Base-by-base conservation (phyloP, 345 rosid species). In the Barbarea vulgaris region DNA sequence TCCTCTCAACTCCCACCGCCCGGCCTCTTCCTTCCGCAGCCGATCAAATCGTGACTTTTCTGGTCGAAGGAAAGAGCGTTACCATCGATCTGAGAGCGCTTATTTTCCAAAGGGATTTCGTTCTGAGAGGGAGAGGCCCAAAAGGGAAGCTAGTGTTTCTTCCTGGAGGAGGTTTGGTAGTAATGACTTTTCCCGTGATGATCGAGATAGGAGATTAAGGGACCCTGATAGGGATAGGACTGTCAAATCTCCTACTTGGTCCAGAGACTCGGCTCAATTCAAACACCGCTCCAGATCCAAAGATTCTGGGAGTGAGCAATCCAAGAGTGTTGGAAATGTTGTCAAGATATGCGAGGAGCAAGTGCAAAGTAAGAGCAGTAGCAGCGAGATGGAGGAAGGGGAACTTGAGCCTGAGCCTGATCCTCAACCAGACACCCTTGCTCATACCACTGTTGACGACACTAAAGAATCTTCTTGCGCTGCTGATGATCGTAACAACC, bases 301-400 rank as follows among this genome's bases (percentile, higher is more conserved):
- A 78, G 98, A 93, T 77, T 93, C 98, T 0, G 94, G 86, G 72
- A 89, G 97, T 62, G 97, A 88, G 80, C 87, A 77, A 39, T 82
- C 85, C 0, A 86, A 82, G 79, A 87, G 88, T 72, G 80, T 83
- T 33, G 83, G 79, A 37, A 87, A 80, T 76, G 83, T 81, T 60
- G 84, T 66, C 42, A 86, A 83, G 70, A 81, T 50, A 79, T 80
- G 67, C 42, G 81, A 79, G 63, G 84, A 77, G 14, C 83, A 82
- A 37, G 72, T 73, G 42, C 81, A 48, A 34, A 78, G 73, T 57
- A 82, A 77, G 82, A 79, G 83, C 73, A 84, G 88, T 66, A 48
- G 85, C 39, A 91, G 99, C 76, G 99, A 95, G 81, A 95, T 90
- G 97, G 99, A 95, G 84, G 97, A 95, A 89, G 99, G 99, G 24